Evolutionary conservation across 106 monocot species (phyloP).

Genomic region (Posidonia australis): DNA sequence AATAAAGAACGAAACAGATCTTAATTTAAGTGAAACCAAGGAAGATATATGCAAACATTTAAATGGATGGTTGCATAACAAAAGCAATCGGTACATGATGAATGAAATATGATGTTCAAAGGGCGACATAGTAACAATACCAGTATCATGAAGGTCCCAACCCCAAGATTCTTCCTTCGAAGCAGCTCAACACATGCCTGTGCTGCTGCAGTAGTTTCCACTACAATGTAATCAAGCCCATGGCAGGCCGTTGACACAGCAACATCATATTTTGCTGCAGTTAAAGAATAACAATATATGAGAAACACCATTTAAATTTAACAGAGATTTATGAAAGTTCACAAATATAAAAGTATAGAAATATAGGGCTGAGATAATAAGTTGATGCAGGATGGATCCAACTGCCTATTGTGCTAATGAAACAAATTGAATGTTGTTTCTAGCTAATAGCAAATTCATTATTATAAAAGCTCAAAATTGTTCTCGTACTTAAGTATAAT

Average conservation of each 20-base stretch:
- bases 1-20: no score
- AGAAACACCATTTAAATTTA: neutral
- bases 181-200: conserved; percentile 92
- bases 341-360: neutral
- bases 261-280: conserved; percentile 85
- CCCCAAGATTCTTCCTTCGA: conserved; percentile 66
- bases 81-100: neutral
- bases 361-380: no score
- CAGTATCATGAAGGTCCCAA: conserved; percentile 96
- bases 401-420: neutral
- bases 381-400: no score
- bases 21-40: no score
- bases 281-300: neutral
- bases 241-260: conserved; percentile 90
- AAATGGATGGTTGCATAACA: no score
- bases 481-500: no score
- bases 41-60: no score
- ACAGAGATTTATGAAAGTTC: no score
- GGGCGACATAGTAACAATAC: conserved; percentile 19
- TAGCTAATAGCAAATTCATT: no score
- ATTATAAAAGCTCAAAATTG: no score
- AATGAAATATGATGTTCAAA: neutral
- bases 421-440: neutral
- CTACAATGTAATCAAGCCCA: conserved; percentile 86
- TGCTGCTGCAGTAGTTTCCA: conserved; percentile 84